Conservation (phyloP, 2,329 filamentous ascomycete genomes). For the Thermothelomyces thermophilus region DNA sequence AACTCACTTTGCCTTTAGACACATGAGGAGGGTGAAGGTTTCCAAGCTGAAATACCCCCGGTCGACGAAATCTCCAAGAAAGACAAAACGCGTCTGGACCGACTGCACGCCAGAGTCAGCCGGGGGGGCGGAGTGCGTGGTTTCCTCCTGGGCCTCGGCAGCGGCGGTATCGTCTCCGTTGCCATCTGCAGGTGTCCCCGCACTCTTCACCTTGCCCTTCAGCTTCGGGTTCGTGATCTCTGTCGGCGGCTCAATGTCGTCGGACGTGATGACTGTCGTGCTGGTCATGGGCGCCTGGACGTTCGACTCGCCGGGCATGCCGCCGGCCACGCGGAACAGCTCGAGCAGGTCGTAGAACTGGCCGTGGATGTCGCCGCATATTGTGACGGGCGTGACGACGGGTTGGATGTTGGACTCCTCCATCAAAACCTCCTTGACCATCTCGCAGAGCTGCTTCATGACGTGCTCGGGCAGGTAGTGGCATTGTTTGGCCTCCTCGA, state of each 20-base stretch:
- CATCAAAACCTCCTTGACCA: conserved; percentile 98
- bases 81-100: conserved; percentile 52
- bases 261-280: conserved; percentile 74
- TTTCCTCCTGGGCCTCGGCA: conserved; percentile 30
- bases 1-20: conserved; percentile 67
- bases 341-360: conserved; percentile 98
- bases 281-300: conserved; percentile 61
- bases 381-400: conserved; percentile 91
- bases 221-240: conserved; percentile 84
- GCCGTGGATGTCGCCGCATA: conserved; percentile 97
- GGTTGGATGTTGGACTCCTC: conserved; percentile 99
- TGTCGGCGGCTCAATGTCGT: conserved; percentile 84
- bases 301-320: conserved; percentile 82
- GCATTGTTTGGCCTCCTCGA: conserved; percentile 93
- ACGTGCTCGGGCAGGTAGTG: conserved; percentile 92
- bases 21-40: conserved; percentile 95
- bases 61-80: conserved; percentile 88
- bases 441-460: conserved; percentile 99
- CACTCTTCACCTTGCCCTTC: conserved; percentile 73
- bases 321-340: conserved; percentile 91
- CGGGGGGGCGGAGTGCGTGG: conserved; percentile 36
- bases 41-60: conserved; percentile 96
- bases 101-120: conserved; percentile 39
- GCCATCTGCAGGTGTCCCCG: conserved; percentile 43
- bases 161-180: conserved; percentile 29